These are phyloP conservation scores for Kalmusia sp. DNA, from an alignment of 2,329 filamentous ascomycete genomes.

Conservation along the genomic window DNA sequence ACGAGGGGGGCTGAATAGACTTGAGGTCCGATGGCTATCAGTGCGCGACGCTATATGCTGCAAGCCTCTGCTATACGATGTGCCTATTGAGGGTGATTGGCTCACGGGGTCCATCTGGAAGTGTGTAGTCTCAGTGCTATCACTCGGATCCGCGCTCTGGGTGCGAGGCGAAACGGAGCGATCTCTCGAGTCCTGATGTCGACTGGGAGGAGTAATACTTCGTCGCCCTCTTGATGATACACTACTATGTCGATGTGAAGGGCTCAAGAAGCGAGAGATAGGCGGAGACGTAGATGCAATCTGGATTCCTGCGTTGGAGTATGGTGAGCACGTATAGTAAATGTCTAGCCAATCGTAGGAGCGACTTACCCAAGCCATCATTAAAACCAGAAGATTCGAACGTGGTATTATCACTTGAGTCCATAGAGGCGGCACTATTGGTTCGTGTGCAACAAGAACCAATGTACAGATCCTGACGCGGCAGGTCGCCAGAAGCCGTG, in stretches of 20 bases:
- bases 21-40: conserved; percentile 16
- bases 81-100: not conserved
- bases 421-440: conserved; percentile 13
- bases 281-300: too few relatives aligned
- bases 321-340: not conserved
- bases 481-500: conserved; percentile 6
- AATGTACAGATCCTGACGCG: conserved; percentile 13
- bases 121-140: conserved; percentile 7
- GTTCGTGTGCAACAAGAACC: conserved; percentile 18
- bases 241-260: conserved; percentile 1
- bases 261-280: conserved; percentile 4
- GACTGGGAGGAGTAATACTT: not conserved
- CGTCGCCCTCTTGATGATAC: not conserved
- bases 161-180: conserved; percentile 17
- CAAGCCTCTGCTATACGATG: not conserved
- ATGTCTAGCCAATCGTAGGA: not conserved
- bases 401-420: conserved; percentile 5
- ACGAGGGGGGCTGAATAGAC: conserved; percentile 3
- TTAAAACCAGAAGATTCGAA: conserved; percentile 3
- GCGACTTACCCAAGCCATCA: conserved; percentile 12
- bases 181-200: conserved; percentile 6
- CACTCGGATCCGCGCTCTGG: not conserved
- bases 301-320: not conserved
- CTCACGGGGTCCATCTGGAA: conserved; percentile 1
- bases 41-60: conserved; percentile 7